Base-by-base conservation (phyloP, 495 filamentous ascomycete species). In the Aspergillus affinis region DNA sequence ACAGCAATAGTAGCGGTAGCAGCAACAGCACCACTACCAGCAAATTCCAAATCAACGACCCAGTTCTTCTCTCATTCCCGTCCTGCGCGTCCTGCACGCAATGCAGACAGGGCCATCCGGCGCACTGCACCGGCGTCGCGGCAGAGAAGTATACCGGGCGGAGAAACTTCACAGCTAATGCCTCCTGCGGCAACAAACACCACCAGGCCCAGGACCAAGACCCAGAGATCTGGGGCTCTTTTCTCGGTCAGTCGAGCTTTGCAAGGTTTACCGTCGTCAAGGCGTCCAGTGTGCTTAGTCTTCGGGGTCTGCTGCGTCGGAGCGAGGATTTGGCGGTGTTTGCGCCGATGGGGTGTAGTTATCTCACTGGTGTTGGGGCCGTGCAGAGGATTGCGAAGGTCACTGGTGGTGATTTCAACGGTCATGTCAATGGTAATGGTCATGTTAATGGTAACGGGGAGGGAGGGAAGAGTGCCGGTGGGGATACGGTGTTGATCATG, bases 161-260 rank as follows among this genome's bases (percentile, higher is more conserved):
- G 36, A 41, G 67, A 54, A 80, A 80, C 59, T 77, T 71, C 58
- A 52, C 62, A 47, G 76, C 72, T n/a, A 10, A 41, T 5, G 58
- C 63, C 15, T 51, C 51, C 3, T 45, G 51, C 1, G 61, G 62
- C n/a, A 63, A 45, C 12, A 23, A 17, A 2, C 8, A 41, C 13
- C 44, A 48, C 3, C 29, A 36, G 12, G 45, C 18, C 5, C 54
- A 50, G 12, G 29, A 65, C 8, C n/a, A n/a, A n/a, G n/a, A n/a
- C n/a, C n/a, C n/a, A n/a, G n/a, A n/a, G n/a, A n/a, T 73, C 0
- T 60, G 69, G 48, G 60, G 59, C 1, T 62, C 68, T 6, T 79
- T 74, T 58, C 78, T 79, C 46, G 75, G 76, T 17, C 76, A 79
- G 32, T 72, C 66, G 8, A 75, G 71, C 20, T 78, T 78, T 36